Conservation (phyloP, 148 eudicot genomes). For the Silene latifolia region DNA sequence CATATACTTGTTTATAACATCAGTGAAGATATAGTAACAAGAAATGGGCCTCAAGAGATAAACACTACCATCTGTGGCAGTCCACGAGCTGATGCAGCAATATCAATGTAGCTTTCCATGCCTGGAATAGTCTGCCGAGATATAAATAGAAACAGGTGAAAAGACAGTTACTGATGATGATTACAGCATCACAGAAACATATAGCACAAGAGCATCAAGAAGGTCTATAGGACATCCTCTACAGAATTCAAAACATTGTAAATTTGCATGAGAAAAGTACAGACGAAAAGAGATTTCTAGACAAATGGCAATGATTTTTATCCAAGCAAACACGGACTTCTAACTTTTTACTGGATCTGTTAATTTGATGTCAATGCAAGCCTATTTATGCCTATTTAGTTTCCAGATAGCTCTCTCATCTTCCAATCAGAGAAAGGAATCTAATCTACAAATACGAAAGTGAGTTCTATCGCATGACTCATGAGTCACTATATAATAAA, state of each 20-base stretch:
- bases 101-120: conserved; percentile 69
- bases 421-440: neutral
- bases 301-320: neutral
- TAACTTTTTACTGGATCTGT: neutral
- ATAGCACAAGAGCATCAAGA: conserved; percentile 3
- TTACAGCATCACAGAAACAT: neutral
- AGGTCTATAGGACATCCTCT: neutral
- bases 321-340: neutral
- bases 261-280: neutral
- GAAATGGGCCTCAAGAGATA: neutral
- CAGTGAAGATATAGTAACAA: neutral
- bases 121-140: conserved; percentile 78
- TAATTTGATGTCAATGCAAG: neutral
- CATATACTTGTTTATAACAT: neutral
- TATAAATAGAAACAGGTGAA: conserved; percentile 11
- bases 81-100: conserved; percentile 68
- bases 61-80: conserved; percentile 81
- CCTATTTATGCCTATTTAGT: neutral
- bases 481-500: neutral
- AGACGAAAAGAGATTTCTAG: neutral
- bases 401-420: neutral
- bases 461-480: neutral
- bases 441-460: neutral
- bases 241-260: neutral
- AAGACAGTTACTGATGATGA: neutral